Percentiles rank a stretch among this genome's conserved stretches.
phyloP scores from a whole-genome alignment of 306 rosid species.

The Trichosanthes cucumerina region DNA sequence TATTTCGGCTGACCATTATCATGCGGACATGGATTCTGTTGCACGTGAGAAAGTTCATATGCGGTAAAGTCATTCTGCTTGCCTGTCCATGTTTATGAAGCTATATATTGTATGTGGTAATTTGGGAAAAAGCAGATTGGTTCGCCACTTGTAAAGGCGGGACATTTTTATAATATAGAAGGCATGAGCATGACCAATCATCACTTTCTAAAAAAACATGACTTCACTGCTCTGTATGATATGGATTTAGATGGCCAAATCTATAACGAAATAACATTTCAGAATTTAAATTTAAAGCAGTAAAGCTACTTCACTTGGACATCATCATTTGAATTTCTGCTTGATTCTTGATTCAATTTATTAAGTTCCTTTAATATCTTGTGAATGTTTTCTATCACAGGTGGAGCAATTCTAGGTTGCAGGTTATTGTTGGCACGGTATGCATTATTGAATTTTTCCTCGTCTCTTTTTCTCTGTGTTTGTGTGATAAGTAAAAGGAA shows the following conservation, averaged over 20 bases:
- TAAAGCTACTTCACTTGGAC: background rate
- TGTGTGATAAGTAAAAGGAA: background rate
- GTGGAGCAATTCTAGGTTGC: conserved; percentile 82
- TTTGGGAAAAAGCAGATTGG: background rate
- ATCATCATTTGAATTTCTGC: background rate
- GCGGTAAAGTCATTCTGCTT: conserved; percentile 43
- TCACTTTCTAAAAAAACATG: background rate
- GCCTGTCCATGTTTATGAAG: background rate
- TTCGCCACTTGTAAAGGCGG: background rate
- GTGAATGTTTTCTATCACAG: conserved; percentile 25
- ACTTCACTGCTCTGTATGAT: background rate
- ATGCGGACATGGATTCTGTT: conserved; percentile 85
- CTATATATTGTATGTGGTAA: background rate
- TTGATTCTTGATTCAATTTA: background rate
- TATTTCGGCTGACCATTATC: conserved; percentile 75
- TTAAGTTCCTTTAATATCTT: conserved; percentile 7
- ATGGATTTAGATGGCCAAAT: background rate
- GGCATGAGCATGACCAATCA: background rate
- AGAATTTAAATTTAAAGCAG: background rate
- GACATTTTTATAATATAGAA: background rate
- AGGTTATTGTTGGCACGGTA: conserved; percentile 92
- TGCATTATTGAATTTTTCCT: conserved; percentile 22
- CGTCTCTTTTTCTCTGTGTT: background rate
- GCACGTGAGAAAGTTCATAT: conserved; percentile 72
- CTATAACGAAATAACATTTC: background rate